Evolutionary conservation across 108 stramenopile genomes (phyloP).

Genomic region (Pseudonitzschia multistriata): DNA sequence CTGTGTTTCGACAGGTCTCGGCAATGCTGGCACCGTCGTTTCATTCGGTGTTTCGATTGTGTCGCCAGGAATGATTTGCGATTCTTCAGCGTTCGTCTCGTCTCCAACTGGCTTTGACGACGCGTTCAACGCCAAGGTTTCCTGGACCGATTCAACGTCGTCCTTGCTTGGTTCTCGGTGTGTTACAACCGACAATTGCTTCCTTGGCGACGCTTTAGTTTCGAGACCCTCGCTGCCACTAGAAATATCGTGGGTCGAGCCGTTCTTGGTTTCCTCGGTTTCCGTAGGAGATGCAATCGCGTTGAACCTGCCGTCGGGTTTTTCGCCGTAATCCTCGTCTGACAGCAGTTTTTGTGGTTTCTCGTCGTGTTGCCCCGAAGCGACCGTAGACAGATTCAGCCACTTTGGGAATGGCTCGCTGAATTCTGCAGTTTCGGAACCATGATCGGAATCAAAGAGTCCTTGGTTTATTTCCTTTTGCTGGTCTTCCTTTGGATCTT

Average conservation of each 20-base stretch:
- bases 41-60: background rate
- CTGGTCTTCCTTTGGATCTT: background rate
- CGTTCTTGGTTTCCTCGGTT: too few species aligned
- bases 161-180: too few species aligned
- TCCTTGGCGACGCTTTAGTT: background rate
- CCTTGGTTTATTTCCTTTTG: background rate
- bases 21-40: background rate
- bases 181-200: background rate
- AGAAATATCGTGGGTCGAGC: too few species aligned
- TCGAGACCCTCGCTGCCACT: background rate
- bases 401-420: background rate
- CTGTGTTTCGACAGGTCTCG: background rate
- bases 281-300: too few species aligned
- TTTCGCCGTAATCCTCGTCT: conserved; percentile 2
- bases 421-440: background rate
- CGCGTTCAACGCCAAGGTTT: too few species aligned
- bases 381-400: background rate
- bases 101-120: background rate
- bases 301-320: too few species aligned
- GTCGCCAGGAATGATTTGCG: background rate
- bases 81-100: background rate
- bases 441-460: background rate
- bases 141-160: too few species aligned
- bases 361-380: background rate
- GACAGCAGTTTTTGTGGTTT: background rate